Base-by-base conservation (phyloP, 495 filamentous ascomycete genomes). In the Platismatia glauca region DNA sequence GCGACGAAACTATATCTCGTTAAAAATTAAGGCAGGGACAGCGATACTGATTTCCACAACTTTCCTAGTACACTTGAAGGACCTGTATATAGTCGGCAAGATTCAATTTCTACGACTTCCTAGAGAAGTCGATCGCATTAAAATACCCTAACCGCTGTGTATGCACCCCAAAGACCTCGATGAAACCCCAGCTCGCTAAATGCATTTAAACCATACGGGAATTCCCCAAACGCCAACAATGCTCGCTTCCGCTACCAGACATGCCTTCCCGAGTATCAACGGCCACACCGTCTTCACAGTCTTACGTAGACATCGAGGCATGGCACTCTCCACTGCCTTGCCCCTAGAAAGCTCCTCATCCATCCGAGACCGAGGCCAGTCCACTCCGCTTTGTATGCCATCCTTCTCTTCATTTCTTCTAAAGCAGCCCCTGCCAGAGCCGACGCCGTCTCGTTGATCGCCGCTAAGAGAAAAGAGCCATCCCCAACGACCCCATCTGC, bases 291-390 rank as follows among this genome's bases (percentile, higher is more conserved):
- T 15, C 8, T 20, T 73, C 67, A 92, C 62, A 92, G 71, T 43
- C 88, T 78, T 27, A 95, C 82, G 67, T 87, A 86, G 22, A 95
- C 81, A 76, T 94, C 89, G 66, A 95, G 78, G 72, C 90, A 94
- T 53, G 89, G 88, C 50, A 95, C 75, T 60, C 84, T 83, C 89
- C 90, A 95, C 67, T 94, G 89, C 61, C 88, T 80, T 61, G 80
- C 77, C 13, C 89, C 89, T 8, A 93, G 72, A 50, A 89, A 70
- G 72, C 84, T 91, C 58, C 90, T 77, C 57, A 94, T 72, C 90
- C 90, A 95, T 70, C 89, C 88, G 39, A 93, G 69, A 0, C 90
- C 90, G 46, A 93, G 79, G 0, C 89, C 89, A 0, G 89, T 89
- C 90, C 90, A 95, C 69, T 90, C 89, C 37, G 77, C 71, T 44